Conservation (phyloP, 768 basidiomycete genomes). For the Calvatia gigantea region DNA sequence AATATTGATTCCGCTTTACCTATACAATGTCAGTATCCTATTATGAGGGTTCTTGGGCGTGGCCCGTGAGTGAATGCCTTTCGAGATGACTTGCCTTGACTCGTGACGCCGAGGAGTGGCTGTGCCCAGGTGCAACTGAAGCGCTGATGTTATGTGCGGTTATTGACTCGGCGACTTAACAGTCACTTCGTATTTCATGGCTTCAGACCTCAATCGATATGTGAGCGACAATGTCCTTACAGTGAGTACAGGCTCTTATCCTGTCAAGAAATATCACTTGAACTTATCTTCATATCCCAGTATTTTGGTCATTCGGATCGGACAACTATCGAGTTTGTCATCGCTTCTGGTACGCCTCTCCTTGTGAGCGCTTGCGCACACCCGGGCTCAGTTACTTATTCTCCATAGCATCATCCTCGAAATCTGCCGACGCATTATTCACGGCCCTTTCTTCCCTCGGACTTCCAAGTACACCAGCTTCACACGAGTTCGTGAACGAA, state of each 20-base stretch:
- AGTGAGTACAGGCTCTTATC: slow-evolving; percentile 34
- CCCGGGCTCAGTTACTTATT: neutral
- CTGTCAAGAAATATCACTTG: neutral
- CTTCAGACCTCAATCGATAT: slow-evolving; percentile 52
- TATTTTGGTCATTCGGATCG: slow-evolving; percentile 83
- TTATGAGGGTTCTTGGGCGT: too few species aligned
- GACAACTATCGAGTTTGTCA: slow-evolving; percentile 82
- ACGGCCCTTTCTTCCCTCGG: slow-evolving; percentile 71
- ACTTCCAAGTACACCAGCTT: slow-evolving; percentile 75
- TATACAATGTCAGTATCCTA: too few species aligned
- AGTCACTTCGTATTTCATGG: slow-evolving; percentile 1
- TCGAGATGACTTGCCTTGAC: too few species aligned
- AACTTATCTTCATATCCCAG: slow-evolving; percentile 31
- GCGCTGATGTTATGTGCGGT: neutral
- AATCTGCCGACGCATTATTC: slow-evolving; percentile 78
- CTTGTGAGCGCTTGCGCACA: neutral
- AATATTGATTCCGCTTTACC: neutral
- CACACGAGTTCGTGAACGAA: slow-evolving; percentile 75
- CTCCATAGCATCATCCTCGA: slow-evolving; percentile 72
- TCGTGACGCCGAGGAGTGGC: neutral
- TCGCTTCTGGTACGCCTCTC: slow-evolving; percentile 68
- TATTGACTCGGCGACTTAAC: slow-evolving; percentile 3
- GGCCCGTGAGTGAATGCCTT: too few species aligned
- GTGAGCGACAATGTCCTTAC: slow-evolving; percentile 76
- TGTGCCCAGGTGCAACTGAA: slow-evolving; percentile 10